These are phyloP conservation scores for Candida ulmi DNA, from an alignment of 805 yeast species.

Conservation along the genomic window DNA sequence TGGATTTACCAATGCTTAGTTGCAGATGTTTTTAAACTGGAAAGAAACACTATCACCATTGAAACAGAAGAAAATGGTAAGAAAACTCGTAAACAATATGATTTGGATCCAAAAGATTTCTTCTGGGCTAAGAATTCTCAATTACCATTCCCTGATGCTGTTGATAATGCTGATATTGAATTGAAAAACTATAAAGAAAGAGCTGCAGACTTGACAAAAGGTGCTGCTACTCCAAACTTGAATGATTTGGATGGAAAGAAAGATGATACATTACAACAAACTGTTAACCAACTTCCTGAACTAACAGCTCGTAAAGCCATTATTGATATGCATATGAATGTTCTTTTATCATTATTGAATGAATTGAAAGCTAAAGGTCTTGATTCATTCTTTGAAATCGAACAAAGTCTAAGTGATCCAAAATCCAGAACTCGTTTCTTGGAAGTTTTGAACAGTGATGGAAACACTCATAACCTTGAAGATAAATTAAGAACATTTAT, in stretches of 20 bases:
- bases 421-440: constrained; percentile 51
- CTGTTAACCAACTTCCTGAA: constrained; percentile 89
- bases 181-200: constrained; percentile 77
- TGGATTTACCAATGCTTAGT: constrained; percentile 98
- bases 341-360: constrained; percentile 75
- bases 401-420: constrained; percentile 66
- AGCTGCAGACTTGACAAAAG: constrained; percentile 78
- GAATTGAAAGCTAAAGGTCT: constrained; percentile 82
- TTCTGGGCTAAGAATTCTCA: constrained; percentile 85
- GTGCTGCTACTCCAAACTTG: constrained; percentile 63
- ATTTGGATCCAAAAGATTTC: constrained; percentile 88
- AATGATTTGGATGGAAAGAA: constrained; percentile 63
- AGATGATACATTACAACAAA: constrained; percentile 64
- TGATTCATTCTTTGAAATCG: constrained; percentile 91
- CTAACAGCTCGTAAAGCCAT: constrained; percentile 81
- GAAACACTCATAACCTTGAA: constrained; percentile 53
- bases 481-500: constrained; percentile 89
- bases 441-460: constrained; percentile 45
- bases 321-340: constrained; percentile 96
- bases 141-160: constrained; percentile 97
- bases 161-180: constrained; percentile 88
- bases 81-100: constrained; percentile 56
- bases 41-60: constrained; percentile 75
- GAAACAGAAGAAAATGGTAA: constrained; percentile 33
- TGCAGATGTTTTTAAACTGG: constrained; percentile 80